A percentile compares a stretch with the other conserved stretches of the same genome.
Evolutionary conservation across 2,329 filamentous ascomycete species (phyloP).

Genomic region (Talaromyces atroroseus): DNA sequence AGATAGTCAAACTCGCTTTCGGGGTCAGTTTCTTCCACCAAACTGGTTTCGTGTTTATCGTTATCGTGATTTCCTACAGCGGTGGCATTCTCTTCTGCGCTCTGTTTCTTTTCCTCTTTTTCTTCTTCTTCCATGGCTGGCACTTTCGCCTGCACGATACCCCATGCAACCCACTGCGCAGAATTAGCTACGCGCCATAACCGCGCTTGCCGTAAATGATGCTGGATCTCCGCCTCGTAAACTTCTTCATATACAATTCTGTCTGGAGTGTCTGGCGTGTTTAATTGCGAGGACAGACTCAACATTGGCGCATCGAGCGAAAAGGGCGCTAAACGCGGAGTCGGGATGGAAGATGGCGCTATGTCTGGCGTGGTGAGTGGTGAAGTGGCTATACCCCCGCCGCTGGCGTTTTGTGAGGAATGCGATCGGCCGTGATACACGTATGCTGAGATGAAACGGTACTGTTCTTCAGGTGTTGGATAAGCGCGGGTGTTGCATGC

Average conservation of each 20-base stretch:
- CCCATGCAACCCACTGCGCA: conserved; percentile 92
- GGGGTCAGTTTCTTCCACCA: conserved; percentile 15
- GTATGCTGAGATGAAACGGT: conserved; percentile 79
- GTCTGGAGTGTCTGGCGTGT: neutral
- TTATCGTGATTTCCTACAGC: neutral
- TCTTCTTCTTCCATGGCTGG: conserved; percentile 58
- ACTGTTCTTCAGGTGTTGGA: conserved; percentile 74
- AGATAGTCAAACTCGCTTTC: conserved; percentile 85
- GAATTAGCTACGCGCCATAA: conserved; percentile 86
- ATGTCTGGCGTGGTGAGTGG: conserved; percentile 47
- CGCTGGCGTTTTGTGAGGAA: neutral
- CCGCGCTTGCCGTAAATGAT: conserved; percentile 69
- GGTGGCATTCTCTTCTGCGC: conserved; percentile 18
- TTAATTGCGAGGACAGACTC: neutral
- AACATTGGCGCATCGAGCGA: conserved; percentile 72
- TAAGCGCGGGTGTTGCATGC: conserved; percentile 66
- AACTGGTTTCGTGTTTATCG: conserved; percentile 9
- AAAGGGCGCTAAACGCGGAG: conserved; percentile 56
- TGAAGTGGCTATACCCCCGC: conserved; percentile 38
- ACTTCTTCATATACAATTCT: conserved; percentile 45
- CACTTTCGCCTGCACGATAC: conserved; percentile 88
- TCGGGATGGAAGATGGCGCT: conserved; percentile 48
- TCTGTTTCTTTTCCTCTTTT: conserved; percentile 30
- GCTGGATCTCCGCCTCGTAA: conserved; percentile 61
- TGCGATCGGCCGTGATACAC: conserved; percentile 60